A percentile compares a stretch with the other conserved stretches of the same genome.
Evolutionary conservation across 2,329 filamentous ascomycete species (phyloP).

Genomic region (Fusarium multiceps): DNA sequence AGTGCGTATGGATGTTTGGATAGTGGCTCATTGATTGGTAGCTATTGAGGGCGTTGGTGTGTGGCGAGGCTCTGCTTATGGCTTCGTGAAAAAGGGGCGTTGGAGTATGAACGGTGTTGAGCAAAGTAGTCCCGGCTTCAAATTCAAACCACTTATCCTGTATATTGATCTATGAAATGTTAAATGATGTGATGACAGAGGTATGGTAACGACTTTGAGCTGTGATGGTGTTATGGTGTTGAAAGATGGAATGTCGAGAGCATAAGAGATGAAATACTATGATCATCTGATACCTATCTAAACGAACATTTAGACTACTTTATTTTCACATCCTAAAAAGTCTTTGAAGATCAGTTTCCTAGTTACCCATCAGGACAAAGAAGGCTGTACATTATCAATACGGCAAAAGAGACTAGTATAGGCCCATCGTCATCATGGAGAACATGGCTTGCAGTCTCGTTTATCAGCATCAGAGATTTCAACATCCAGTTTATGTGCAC

Average conservation of each 20-base stretch:
- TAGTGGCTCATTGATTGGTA: conserved; percentile 13
- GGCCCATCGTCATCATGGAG: neutral
- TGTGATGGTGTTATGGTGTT: neutral
- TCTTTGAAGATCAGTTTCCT: too few species aligned
- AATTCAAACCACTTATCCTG: conserved; percentile 21
- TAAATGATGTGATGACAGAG: neutral
- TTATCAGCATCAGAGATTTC: rapidly evolving
- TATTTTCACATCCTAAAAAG: too few species aligned
- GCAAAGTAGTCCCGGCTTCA: conserved; percentile 19
- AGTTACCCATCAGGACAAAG: too few species aligned
- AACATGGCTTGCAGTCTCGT: too few species aligned
- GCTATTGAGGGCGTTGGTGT: conserved; percentile 19
- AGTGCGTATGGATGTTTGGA: conserved; percentile 7
- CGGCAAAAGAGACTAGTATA: too few species aligned
- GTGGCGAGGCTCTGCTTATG: conserved; percentile 2
- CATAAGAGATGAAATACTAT: neutral
- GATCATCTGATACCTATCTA: neutral
- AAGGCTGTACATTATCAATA: too few species aligned
- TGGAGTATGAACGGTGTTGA: conserved; percentile 10
- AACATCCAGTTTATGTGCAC: neutral
- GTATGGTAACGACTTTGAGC: neutral
- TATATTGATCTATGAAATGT: neutral
- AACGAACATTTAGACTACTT: neutral
- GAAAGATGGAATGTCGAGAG: neutral
- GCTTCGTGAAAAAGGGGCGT: conserved; percentile 9